phyloP scores from a whole-genome alignment of 2,329 filamentous ascomycete genomes.

The Scytalidium lignicola region DNA sequence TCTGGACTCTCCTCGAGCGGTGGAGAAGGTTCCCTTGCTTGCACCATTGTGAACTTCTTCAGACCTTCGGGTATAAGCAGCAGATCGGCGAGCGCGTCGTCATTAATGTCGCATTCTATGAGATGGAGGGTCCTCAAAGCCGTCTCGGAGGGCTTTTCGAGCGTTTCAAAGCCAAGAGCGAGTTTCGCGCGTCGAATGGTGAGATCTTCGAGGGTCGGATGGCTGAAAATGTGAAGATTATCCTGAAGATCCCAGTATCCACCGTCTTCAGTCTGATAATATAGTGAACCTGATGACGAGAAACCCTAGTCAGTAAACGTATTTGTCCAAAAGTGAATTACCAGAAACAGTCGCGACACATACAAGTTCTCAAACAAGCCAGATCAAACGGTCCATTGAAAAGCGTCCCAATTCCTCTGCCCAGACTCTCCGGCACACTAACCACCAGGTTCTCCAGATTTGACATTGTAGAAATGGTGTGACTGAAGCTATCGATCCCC shows the following conservation, averaged over 20 bases:
- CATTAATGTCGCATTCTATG: conserved; percentile 47
- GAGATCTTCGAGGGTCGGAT: conserved; percentile 42
- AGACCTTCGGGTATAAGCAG: conserved; percentile 40
- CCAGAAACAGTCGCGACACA: conserved; percentile 2
- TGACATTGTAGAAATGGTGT: conserved; percentile 44
- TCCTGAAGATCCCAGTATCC: conserved; percentile 46
- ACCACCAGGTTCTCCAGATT: conserved; percentile 43
- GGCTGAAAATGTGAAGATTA: conserved; percentile 47
- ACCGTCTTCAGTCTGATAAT: conserved; percentile 39
- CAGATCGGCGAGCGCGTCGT: conserved; percentile 35
- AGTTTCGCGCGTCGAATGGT: conserved; percentile 40
- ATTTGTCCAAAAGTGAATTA: neutral
- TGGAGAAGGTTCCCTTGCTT: conserved; percentile 33
- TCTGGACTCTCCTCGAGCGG: conserved; percentile 43
- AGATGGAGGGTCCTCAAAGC: conserved; percentile 38
- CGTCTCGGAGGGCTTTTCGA: conserved; percentile 43
- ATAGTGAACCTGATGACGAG: conserved; percentile 27
- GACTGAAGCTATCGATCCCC: conserved; percentile 38
- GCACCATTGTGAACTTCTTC: conserved; percentile 43
- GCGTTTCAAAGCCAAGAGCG: conserved; percentile 42
- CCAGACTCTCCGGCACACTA: conserved; percentile 37
- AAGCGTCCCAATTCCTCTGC: conserved; percentile 42
- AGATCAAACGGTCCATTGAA: conserved; percentile 48
- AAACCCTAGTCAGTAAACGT: neutral
- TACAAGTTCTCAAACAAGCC: conserved; percentile 41